A percentile compares a stretch with the other conserved stretches of the same genome.
These are phyloP conservation scores for Evernia prunastri DNA, from an alignment of 495 filamentous ascomycete genomes.

Conservation along the genomic window DNA sequence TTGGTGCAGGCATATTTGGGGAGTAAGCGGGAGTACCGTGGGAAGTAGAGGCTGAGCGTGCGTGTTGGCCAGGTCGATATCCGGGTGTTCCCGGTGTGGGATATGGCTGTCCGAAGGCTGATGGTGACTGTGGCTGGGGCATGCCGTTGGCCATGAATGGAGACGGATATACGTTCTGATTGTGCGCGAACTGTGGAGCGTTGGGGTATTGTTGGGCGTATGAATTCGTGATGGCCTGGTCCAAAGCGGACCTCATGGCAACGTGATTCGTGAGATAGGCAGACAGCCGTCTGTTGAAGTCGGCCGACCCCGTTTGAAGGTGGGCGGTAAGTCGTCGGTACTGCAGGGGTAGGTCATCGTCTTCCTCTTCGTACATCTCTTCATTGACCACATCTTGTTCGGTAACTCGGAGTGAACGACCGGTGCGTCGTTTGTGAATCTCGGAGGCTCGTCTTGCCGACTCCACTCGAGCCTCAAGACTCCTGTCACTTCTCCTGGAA, in stretches of 20 bases:
- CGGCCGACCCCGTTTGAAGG: constrained; percentile 45
- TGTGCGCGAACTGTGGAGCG: constrained; percentile 36
- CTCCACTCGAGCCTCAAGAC: constrained; percentile 81
- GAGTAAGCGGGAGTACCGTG: constrained; percentile 24
- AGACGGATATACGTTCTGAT: constrained; percentile 37
- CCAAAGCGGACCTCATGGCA: constrained; percentile 49
- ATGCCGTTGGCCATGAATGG: constrained; percentile 34
- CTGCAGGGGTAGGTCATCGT: constrained; percentile 50
- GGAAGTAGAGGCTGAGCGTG: constrained; percentile 35
- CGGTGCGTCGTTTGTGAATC: constrained; percentile 85
- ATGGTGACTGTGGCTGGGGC: constrained; percentile 31
- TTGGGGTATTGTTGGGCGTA: constrained; percentile 42
- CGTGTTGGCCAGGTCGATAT: constrained; percentile 29
- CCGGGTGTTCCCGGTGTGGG: constrained; percentile 28
- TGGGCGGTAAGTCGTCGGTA: constrained; percentile 51
- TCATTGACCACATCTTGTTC: constrained; percentile 86
- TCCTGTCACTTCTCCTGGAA: constrained; percentile 83
- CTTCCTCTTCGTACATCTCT: constrained; percentile 97
- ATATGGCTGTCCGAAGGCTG: constrained; percentile 34
- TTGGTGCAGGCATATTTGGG: constrained; percentile 23
- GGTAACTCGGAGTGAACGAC: constrained; percentile 73
- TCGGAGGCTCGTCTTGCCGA: constrained; percentile 83
- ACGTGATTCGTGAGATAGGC: constrained; percentile 55
- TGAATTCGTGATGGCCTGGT: constrained; percentile 42
- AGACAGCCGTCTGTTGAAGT: constrained; percentile 52